Evolutionary conservation across 371 early-diverging fungal species (phyloP), one percentile per base, ranked within the genome.

Genomic region (Rhizopus arrhizus): DNA sequence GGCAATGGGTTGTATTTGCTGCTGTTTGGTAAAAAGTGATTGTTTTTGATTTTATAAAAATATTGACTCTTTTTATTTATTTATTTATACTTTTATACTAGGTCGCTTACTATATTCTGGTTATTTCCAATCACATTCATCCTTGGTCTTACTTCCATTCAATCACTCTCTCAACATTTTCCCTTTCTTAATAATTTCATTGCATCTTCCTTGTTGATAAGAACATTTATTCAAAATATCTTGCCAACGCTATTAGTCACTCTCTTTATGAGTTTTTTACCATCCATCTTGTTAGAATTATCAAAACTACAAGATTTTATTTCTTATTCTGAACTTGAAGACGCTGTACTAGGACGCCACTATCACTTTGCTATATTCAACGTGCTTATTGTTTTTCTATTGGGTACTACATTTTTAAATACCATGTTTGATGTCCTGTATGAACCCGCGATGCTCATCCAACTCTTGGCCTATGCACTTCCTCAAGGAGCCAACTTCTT

Each of bases 331-430:
- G 81, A 78, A 31, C 66, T 89, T 9, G 90, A 86, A 58, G 85
- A 86, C 52, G 75, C 82, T 46, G 85, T 92, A 3, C 74, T 87
- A 40, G 74, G 81, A 42, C 87, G 92, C 58, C 93, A 93, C 70
- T 95, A 91, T 73, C 87, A 88, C 29, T 96, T 95, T 68, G 88
- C 89, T 42, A 80, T 95, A n/a, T 90, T 93, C 78, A 97, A 95
- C 73, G 89, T 96, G 2, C 66, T 97, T 45, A 79, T 97, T 57
- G 87, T 95, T 2, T 91, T 93, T 69, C 81, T 90, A 10, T 72
- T 95, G n/a, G 92, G 91, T 9, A 83, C 85, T 3, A 90, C 93
- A 0, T 84, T 94, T 54, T 82, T 90, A 59, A 78, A 86, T 5
- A 77, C 89, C n/a, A 64, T 94, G 61, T 60, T 88, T 42, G 87